phyloP scores from a whole-genome alignment of 495 filamentous ascomycete species.

The Neurospora sp. region DNA sequence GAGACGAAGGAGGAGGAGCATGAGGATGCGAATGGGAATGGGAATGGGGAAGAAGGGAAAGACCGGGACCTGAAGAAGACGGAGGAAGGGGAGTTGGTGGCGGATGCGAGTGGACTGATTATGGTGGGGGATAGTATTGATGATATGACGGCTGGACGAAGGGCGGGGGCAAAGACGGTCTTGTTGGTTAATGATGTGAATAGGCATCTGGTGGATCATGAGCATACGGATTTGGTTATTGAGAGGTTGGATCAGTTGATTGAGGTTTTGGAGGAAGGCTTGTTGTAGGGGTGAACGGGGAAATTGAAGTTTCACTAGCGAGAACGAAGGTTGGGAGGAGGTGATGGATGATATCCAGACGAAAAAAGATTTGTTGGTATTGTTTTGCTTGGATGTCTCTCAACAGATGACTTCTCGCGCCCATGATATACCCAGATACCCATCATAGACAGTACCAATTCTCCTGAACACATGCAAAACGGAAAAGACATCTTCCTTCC shows the following conservation, averaged over 20 bases:
- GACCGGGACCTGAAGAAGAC: conserved; percentile 6
- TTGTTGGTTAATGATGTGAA: conserved; percentile 78
- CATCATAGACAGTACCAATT: neutral
- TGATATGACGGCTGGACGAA: conserved; percentile 81
- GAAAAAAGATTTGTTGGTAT: neutral
- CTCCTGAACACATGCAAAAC: neutral
- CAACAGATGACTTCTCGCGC: neutral
- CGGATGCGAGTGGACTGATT: conserved; percentile 35
- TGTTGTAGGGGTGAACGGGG: conserved; percentile 30
- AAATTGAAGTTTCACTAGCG: neutral
- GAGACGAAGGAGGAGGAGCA: conserved; percentile 7
- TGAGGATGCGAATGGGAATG: conserved; percentile 5
- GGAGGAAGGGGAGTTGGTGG: conserved; percentile 20
- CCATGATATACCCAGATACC: neutral
- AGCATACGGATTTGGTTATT: conserved; percentile 67
- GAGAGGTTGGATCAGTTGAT: conserved; percentile 60
- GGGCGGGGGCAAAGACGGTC: conserved; percentile 82
- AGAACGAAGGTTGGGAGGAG: neutral
- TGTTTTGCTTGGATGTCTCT: neutral
- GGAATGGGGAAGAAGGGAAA: neutral
- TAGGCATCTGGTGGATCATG: conserved; percentile 56
- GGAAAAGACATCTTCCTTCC: neutral
- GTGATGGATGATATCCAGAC: neutral
- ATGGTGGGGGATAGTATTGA: conserved; percentile 86
- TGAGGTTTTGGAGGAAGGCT: conserved; percentile 57